Conservation (phyloP, 2,329 filamentous ascomycete species). For the Beauveria australis region DNA sequence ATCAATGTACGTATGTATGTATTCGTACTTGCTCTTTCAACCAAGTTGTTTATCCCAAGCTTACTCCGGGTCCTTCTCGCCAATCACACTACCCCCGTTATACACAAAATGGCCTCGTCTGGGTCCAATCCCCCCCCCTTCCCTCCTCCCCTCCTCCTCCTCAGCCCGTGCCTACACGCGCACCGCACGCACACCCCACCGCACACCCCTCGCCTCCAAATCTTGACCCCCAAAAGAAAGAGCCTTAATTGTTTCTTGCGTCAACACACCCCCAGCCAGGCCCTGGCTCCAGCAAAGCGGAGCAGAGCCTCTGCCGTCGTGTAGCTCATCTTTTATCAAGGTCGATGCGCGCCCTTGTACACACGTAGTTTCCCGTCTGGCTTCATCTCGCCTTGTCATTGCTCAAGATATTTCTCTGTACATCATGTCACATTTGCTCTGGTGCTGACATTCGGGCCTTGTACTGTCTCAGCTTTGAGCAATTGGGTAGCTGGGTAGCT, state of each 20-base stretch:
- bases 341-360: neutral
- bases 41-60: no score
- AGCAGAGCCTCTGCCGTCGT: neutral
- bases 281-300: neutral
- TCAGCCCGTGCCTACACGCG: neutral
- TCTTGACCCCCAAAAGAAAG: neutral
- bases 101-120: no score
- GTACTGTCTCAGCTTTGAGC: neutral
- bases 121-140: no score
- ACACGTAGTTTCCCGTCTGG: neutral
- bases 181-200: neutral
- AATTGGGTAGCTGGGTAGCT: neutral
- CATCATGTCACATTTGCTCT: neutral
- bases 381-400: neutral
- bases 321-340: slow-evolving; percentile 3
- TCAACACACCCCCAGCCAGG: neutral
- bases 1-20: neutral
- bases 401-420: neutral
- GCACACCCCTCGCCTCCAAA: neutral
- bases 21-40: no score
- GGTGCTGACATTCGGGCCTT: neutral
- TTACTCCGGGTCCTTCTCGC: no score
- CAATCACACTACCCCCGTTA: no score
- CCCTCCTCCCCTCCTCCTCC: neutral
- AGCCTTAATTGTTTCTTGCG: neutral